A percentile compares a stretch with the other conserved stretches of the same genome.
Conservation (phyloP, 805 yeast genomes). For the Barnettozyma vustinii region DNA sequence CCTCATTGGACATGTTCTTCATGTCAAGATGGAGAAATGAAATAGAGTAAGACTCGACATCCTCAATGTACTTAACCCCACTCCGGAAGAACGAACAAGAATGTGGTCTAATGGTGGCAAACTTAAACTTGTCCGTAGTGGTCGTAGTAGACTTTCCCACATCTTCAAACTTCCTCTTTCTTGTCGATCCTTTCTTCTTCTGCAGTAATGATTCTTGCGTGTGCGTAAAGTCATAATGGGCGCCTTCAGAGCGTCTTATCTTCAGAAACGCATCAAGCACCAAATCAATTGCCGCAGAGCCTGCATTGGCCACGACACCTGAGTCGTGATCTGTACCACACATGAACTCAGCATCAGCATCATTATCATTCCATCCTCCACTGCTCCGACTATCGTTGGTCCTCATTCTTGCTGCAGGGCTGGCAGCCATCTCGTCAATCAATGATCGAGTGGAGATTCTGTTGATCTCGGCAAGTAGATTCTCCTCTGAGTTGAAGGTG, state of each 20-base stretch:
- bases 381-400: background rate
- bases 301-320: background rate
- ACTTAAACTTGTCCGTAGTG: background rate
- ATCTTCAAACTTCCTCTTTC: conserved; percentile 1
- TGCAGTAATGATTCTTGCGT: background rate
- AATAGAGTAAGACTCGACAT: background rate
- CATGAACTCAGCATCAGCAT: background rate
- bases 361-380: background rate
- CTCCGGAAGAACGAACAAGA: conserved; percentile 15
- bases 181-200: conserved; percentile 4
- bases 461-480: conserved; percentile 4
- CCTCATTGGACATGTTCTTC: conserved; percentile 1
- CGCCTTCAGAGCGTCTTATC: background rate
- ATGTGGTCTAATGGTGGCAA: conserved; percentile 12
- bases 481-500: conserved; percentile 1
- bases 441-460: conserved; percentile 6
- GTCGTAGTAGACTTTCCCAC: background rate
- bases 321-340: background rate
- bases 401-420: background rate
- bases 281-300: background rate
- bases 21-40: conserved; percentile 9
- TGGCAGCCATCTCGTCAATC: background rate
- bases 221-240: background rate
- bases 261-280: background rate
- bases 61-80: conserved; percentile 13